These are phyloP conservation scores for Apiospora saccharicola DNA, from an alignment of 2,329 filamentous ascomycete species.

Conservation along the genomic window DNA sequence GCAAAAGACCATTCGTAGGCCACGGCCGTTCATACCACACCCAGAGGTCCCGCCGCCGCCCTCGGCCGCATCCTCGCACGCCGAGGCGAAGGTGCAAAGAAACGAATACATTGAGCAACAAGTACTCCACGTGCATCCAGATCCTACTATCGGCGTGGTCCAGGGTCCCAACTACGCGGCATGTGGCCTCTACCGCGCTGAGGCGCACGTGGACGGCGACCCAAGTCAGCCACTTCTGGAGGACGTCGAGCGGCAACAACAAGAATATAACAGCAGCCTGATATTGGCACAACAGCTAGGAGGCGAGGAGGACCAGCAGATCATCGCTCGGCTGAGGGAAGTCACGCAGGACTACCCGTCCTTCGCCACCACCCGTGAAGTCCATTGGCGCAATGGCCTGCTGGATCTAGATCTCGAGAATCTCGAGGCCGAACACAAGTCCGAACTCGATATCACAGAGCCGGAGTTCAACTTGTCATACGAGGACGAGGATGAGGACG, in stretches of 20 bases:
- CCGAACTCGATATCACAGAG: neutral
- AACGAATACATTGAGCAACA: slow-evolving; percentile 46
- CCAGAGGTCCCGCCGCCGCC: slow-evolving; percentile 53
- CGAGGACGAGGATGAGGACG: neutral
- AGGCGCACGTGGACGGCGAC: slow-evolving; percentile 57
- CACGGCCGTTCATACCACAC: slow-evolving; percentile 59
- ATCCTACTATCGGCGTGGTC: slow-evolving; percentile 60
- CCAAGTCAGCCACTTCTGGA: slow-evolving; percentile 53
- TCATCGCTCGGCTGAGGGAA: neutral
- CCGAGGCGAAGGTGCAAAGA: slow-evolving; percentile 30
- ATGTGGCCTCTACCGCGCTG: slow-evolving; percentile 54
- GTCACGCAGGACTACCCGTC: neutral
- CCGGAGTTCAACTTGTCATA: neutral
- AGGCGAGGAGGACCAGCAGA: slow-evolving; percentile 10
- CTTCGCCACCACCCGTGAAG: neutral
- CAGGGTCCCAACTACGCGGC: slow-evolving; percentile 61
- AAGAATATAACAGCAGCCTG: slow-evolving; percentile 41
- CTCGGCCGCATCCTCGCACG: neutral
- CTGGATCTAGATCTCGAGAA: slow-evolving; percentile 13
- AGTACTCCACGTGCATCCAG: slow-evolving; percentile 51
- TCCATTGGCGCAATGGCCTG: neutral
- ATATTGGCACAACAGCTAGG: slow-evolving; percentile 5
- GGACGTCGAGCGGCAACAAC: slow-evolving; percentile 53
- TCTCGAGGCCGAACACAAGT: neutral
- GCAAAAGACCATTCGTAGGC: slow-evolving; percentile 49